Percentiles rank a stretch among this genome's conserved stretches.
phyloP scores from a whole-genome alignment of 2,329 filamentous ascomycete species.

The Byssothecium circinans region DNA sequence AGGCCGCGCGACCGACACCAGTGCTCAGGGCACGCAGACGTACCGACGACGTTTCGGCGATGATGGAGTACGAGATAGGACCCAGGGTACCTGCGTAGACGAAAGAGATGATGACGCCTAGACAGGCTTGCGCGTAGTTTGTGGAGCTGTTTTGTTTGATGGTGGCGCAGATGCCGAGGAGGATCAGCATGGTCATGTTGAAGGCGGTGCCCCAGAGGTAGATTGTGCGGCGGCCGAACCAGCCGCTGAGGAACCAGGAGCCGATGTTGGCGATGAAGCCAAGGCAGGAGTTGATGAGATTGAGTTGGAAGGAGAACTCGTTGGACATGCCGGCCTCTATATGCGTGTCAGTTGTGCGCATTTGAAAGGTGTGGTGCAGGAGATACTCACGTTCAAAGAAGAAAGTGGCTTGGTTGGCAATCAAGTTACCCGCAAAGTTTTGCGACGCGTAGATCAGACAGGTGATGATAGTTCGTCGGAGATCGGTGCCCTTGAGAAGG shows the following conservation, averaged over 20 bases:
- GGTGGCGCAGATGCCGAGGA: conserved; percentile 62
- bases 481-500: conserved; percentile 58
- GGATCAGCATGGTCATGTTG: conserved; percentile 57
- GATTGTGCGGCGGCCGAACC: conserved; percentile 63
- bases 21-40: conserved; percentile 65
- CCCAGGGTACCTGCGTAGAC: conserved; percentile 64
- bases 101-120: conserved; percentile 66
- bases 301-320: conserved; percentile 62
- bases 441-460: conserved; percentile 61
- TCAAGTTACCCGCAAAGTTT: conserved; percentile 62
- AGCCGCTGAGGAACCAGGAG: conserved; percentile 67
- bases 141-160: conserved; percentile 46
- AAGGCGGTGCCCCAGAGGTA: conserved; percentile 61
- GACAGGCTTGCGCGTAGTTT: conserved; percentile 59
- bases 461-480: conserved; percentile 56
- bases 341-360: conserved; percentile 12
- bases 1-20: conserved; percentile 62
- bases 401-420: conserved; percentile 64
- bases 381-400: conserved; percentile 57
- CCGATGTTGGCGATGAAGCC: conserved; percentile 63
- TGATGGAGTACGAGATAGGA: conserved; percentile 68
- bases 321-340: conserved; percentile 61
- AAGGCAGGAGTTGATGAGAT: conserved; percentile 65
- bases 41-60: conserved; percentile 65
- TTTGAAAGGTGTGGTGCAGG: not conserved